A percentile compares a stretch with the other conserved stretches of the same genome.
These are phyloP conservation scores for Xylariaceae sp. DNA, from an alignment of 2,329 filamentous ascomycete species.

Conservation along the genomic window DNA sequence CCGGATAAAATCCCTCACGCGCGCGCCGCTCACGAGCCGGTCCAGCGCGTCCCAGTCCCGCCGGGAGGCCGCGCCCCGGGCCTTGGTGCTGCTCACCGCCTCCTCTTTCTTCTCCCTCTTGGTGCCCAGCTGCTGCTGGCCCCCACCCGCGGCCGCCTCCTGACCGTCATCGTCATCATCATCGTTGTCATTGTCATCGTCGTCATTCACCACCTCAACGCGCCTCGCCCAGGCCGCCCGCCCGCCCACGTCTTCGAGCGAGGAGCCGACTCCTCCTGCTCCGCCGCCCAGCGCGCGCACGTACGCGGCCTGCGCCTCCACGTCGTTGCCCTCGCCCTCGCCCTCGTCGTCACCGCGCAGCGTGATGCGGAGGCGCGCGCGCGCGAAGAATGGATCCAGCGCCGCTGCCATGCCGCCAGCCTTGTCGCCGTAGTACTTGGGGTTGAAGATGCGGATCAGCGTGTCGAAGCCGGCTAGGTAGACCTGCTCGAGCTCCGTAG, in stretches of 20 bases:
- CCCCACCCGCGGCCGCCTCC: no score
- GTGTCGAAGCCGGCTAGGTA: constrained; percentile 74
- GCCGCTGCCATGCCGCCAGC: constrained; percentile 43
- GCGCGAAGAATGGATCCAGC: constrained; percentile 56
- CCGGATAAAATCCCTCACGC: constrained; percentile 52
- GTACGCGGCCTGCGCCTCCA: constrained; percentile 46
- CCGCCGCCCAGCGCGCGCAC: constrained; percentile 40
- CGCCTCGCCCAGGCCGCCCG: constrained; percentile 48
- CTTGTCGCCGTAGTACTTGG: constrained; percentile 62
- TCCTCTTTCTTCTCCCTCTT: no score
- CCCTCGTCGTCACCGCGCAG: constrained; percentile 54
- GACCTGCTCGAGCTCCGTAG: constrained; percentile 40
- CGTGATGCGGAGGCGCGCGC: constrained; percentile 55
- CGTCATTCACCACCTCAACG: constrained; percentile 52
- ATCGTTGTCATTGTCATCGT: constrained; percentile 14
- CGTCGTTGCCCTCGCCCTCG: constrained; percentile 55
- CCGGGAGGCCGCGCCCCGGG: constrained; percentile 47
- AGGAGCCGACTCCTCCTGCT: no score
- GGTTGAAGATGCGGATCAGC: constrained; percentile 61
- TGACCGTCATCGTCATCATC: no score
- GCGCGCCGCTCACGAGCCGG: constrained; percentile 47
- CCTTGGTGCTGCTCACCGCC: constrained; percentile 53
- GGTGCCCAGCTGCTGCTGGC: no score
- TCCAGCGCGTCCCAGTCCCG: constrained; percentile 40
- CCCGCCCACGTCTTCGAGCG: constrained; percentile 47